Conservation (phyloP, 2,329 filamentous ascomycete species). For the Xylariales sp. region DNA sequence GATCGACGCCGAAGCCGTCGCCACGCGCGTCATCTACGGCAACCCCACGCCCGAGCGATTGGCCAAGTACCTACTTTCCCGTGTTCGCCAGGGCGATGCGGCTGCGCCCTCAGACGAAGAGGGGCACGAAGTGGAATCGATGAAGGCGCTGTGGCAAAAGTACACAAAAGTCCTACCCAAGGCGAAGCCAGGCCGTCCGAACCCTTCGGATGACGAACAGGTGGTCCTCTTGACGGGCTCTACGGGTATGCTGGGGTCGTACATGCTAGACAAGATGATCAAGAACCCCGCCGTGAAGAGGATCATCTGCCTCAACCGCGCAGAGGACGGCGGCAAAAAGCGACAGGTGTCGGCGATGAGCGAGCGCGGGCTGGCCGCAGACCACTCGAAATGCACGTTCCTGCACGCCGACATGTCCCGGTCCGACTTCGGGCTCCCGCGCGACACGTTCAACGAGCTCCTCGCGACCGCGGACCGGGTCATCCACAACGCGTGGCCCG, state of each 20-base stretch:
- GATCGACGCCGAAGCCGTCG: constrained; percentile 51
- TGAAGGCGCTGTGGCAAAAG: constrained; percentile 52
- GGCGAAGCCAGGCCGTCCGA: constrained; percentile 43
- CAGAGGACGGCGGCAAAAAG: constrained; percentile 53
- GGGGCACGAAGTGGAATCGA: constrained; percentile 46
- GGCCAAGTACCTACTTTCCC: constrained; percentile 50
- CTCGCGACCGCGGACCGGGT: constrained; percentile 57
- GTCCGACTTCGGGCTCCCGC: constrained; percentile 59
- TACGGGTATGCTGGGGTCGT: constrained; percentile 62
- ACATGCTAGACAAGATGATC: constrained; percentile 57
- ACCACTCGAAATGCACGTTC: constrained; percentile 58
- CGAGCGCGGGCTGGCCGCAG: constrained; percentile 53
- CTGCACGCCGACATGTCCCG: constrained; percentile 61
- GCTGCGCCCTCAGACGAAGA: not conserved
- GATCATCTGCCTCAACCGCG: constrained; percentile 63
- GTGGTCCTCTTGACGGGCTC: constrained; percentile 60
- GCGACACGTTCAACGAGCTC: constrained; percentile 52
- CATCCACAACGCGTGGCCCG: constrained; percentile 67
- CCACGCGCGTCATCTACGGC: constrained; percentile 55
- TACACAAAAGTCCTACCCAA: constrained; percentile 50
- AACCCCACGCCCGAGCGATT: constrained; percentile 53
- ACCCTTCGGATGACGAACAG: constrained; percentile 51
- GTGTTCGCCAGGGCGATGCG: constrained; percentile 36
- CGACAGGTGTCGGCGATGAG: constrained; percentile 54
- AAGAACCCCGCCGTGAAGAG: constrained; percentile 52